Evolutionary conservation across 2,329 filamentous ascomycete species (phyloP), one percentile per base, ranked within the genome.

Genomic region (Botrytis paeoniae): DNA sequence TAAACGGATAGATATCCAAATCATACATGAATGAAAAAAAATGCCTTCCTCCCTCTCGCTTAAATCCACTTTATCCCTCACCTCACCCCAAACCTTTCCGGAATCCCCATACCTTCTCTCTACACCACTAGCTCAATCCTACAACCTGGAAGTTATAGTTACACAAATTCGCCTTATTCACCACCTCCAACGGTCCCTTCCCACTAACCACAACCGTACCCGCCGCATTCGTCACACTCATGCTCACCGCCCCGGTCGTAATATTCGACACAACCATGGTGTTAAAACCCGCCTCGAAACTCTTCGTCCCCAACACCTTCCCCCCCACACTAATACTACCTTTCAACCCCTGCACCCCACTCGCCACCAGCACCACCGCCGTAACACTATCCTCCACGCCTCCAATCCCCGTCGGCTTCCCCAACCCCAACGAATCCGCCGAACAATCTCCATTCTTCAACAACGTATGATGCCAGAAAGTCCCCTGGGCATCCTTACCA

Each of bases 381-480:
- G 68, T 74, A 51, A 74, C 71, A 66, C 63, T 70, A 70, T 74
- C 66, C 43, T 74, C 73, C 10, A 68, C 73, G 0, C 66, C 69
- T 5, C 39, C 20, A 7, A 61, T n/a, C 18, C 73, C 73, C 3
- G 29, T 41, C n/a, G 73, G 73, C 18, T 61, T 65, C 4, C 65
- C 60, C 68, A 70, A n/a, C 1, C 68, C 68, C 29, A 74, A 22
- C 0, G 25, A 35, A 68, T 74, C 73, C 4, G 39, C 35, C 8
- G n/a, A 9, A 37, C 73, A 74, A 62, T 57, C 59, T 4, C 68
- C 75, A 14, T 48, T 59, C 9, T 72, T 70, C 22, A 76, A 57
- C 2, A 78, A 57, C 32, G 78, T 77, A 69, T 76, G 76, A 71
- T 81, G 79, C 80, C 80, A 81, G 59, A 81, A 80, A 1, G 75